These are phyloP conservation scores for Biscogniauxia mediterranea DNA, from an alignment of 2,329 filamentous ascomycete genomes.

Conservation along the genomic window DNA sequence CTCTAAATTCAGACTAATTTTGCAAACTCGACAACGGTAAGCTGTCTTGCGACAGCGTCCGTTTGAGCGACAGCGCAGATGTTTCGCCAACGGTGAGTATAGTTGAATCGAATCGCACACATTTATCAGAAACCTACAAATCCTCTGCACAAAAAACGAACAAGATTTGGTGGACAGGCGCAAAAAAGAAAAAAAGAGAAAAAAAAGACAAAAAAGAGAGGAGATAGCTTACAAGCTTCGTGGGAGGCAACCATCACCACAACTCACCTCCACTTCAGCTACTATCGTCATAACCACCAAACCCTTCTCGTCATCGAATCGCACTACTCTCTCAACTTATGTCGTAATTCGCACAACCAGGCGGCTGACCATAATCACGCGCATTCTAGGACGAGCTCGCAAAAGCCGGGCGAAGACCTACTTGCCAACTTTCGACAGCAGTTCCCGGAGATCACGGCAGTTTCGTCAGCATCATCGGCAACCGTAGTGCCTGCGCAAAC, in stretches of 20 bases:
- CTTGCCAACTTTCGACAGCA: slow-evolving; percentile 80
- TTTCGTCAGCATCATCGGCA: slow-evolving; percentile 43
- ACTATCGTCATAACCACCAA: background rate
- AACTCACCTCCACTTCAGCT: background rate
- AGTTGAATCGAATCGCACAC: slow-evolving; percentile 1
- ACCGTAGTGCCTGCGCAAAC: slow-evolving; percentile 41
- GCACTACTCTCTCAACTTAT: slow-evolving; percentile 7
- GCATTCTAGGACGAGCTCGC: slow-evolving; percentile 64
- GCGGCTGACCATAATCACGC: slow-evolving; percentile 1
- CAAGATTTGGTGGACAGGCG: background rate
- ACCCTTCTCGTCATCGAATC: background rate
- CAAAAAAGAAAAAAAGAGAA: background rate
- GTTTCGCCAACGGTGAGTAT: slow-evolving; percentile 34
- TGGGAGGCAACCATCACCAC: background rate
- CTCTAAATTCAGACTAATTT: slow-evolving; percentile 15
- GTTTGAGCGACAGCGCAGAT: slow-evolving; percentile 24
- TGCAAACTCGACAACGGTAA: slow-evolving; percentile 17
- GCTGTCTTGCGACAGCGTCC: slow-evolving; percentile 32
- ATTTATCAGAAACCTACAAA: background rate
- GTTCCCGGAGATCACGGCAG: slow-evolving; percentile 70
- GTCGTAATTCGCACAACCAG: slow-evolving; percentile 15
- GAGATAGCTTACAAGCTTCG: background rate
- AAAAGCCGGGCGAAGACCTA: slow-evolving; percentile 84
- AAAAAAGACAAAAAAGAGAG: no score
- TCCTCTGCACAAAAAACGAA: background rate